Evolutionary conservation across 2,329 filamentous ascomycete species (phyloP), one percentile per base, ranked within the genome.

Genomic region (Fusarium nisikadoi): DNA sequence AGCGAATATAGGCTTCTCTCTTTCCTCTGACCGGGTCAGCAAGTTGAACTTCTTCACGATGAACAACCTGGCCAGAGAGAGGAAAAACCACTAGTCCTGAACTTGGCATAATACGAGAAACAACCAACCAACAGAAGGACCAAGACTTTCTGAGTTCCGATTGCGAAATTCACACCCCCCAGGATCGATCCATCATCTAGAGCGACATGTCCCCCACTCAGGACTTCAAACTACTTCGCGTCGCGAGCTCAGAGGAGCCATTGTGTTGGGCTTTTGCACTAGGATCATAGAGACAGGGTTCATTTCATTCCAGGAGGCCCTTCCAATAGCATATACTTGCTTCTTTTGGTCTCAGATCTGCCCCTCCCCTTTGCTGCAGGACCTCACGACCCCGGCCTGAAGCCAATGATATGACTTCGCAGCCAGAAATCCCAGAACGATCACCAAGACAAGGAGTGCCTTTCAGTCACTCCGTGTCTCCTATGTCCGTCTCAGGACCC

Each of bases 71-170:
- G 19, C 12, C n/a, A 27, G n/a, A 36, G 33, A 35, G 33, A 39
- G 43, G 42, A 54, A 45, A 57, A 43, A 53, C 38, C 42, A 36
- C 33, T 19, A 46, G 53, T 36, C 27, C 16, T 41, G 46, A 20
- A n/a, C 42, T 54, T n/a, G 25, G 6, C 43, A 68, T 25, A 23
- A 25, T 43, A 46, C 33, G 29, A 41, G 12, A 27, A 56, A 45
- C 49, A 46, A 54, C 70, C 53, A 67, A 54, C 70, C 53, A 67
- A 62, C 60, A 63, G 35, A 56, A 54, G 67, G 42, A 64, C 31
- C 33, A 57, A 47, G 61, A 54, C 63, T 31, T 58, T 46, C 43
- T 55, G 66, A 61, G 55, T 73, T 64, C 50, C 27, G 38, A 55
- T 60, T 31, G n/a, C 36, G 45, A 43, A n/a, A 27, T 35, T 43